These are phyloP conservation scores for Cyclotella kingstonii DNA, from an alignment of 108 stramenopile species.

Conservation along the genomic window DNA sequence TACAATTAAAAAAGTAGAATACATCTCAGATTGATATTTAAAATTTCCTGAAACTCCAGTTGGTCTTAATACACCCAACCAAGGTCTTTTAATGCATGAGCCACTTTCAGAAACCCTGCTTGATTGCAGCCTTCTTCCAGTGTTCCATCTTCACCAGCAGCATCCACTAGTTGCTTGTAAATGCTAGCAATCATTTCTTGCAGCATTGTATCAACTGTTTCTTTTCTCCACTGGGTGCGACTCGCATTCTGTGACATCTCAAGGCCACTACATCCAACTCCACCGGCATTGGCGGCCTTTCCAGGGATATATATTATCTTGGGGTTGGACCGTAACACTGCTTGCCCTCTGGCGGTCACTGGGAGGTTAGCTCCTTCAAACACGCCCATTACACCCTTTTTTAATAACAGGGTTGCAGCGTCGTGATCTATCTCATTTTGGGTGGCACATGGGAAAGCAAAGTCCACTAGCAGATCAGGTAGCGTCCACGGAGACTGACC, in stretches of 20 bases:
- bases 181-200: conserved; percentile 78
- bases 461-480: conserved; percentile 40
- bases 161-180: conserved; percentile 63
- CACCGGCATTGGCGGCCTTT: conserved; percentile 73
- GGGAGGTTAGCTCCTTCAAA: conserved; percentile 83
- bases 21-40: too few relatives aligned
- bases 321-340: conserved; percentile 48
- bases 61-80: conserved; percentile 68
- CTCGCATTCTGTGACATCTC: conserved; percentile 88
- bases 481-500: conserved; percentile 51
- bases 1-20: too few relatives aligned
- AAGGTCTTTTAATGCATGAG: conserved; percentile 68
- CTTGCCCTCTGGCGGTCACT: conserved; percentile 61
- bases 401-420: conserved; percentile 48
- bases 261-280: conserved; percentile 75
- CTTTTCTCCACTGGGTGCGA: conserved; percentile 59
- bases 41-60: too few relatives aligned
- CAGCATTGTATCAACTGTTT: conserved; percentile 73
- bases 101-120: conserved; percentile 81
- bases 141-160: conserved; percentile 47
- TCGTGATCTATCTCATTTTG: conserved; percentile 79
- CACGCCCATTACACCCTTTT: conserved; percentile 59
- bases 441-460: conserved; percentile 83
- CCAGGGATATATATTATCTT: conserved; percentile 58
- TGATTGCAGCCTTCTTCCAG: conserved; percentile 86